phyloP scores from a whole-genome alignment of 1,284 basidiomycete species.

The Ceratobasidium sp. region DNA sequence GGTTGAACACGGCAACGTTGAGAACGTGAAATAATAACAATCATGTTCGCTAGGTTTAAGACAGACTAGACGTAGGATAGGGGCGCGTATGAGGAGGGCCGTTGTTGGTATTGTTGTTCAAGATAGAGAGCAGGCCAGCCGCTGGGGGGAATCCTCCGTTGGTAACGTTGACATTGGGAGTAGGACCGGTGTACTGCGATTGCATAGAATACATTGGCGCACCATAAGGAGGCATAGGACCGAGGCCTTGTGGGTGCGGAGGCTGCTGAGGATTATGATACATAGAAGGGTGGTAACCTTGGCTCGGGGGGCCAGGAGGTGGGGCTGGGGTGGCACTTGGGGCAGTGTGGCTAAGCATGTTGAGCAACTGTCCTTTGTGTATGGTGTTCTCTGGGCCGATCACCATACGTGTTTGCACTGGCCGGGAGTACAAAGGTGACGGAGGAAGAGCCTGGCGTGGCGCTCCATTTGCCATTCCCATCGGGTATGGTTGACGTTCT shows the following conservation, averaged over 20 bases:
- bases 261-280: constrained; percentile 22
- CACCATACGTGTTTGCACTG: constrained; percentile 46
- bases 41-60: constrained; percentile 7
- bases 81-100: constrained; percentile 17
- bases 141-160: constrained; percentile 36
- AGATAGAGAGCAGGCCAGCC: constrained; percentile 21
- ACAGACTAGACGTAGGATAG: constrained; percentile 32
- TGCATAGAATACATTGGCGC: constrained; percentile 22
- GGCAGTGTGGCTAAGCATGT: constrained; percentile 49
- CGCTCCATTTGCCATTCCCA: constrained; percentile 23
- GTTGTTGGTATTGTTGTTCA: constrained; percentile 15
- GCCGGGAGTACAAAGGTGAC: constrained; percentile 46
- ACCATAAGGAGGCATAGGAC: constrained; percentile 12
- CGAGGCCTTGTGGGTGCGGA: constrained; percentile 15
- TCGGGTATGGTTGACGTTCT: constrained; percentile 29
- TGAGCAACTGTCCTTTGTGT: constrained; percentile 61
- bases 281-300: constrained; percentile 23
- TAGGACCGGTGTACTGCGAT: constrained; percentile 15
- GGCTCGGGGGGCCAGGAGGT: constrained; percentile 8
- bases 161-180: background rate
- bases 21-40: constrained; percentile 32
- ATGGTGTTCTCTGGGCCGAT: constrained; percentile 56
- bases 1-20: constrained; percentile 33
- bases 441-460: constrained; percentile 44
- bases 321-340: constrained; percentile 26